phyloP scores from a whole-genome alignment of 1,284 basidiomycete genomes.

The Wolfiporia cocos region DNA sequence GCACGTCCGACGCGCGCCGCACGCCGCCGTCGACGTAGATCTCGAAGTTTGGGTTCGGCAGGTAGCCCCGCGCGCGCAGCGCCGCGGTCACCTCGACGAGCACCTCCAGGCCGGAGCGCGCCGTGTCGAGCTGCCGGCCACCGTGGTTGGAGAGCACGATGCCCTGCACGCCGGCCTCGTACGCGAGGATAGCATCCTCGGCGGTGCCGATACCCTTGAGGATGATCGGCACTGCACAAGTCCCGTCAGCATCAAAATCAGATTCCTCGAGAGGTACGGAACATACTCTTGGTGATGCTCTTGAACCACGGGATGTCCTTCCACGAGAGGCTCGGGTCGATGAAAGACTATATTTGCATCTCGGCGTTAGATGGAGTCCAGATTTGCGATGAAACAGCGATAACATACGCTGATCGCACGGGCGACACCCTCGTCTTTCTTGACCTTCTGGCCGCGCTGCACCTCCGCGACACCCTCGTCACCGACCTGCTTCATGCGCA shows the following conservation, averaged over 20 bases:
- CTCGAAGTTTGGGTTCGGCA: slow-evolving; percentile 74
- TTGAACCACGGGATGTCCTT: slow-evolving; percentile 85
- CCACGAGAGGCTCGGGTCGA: slow-evolving; percentile 89
- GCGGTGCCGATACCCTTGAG: slow-evolving; percentile 81
- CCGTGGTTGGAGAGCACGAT: slow-evolving; percentile 90
- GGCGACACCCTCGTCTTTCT: slow-evolving; percentile 29
- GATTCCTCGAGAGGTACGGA: background rate
- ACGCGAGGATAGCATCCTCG: slow-evolving; percentile 81
- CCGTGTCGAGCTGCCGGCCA: slow-evolving; percentile 86
- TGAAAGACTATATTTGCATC: slow-evolving; percentile 74
- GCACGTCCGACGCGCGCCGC: slow-evolving; percentile 83
- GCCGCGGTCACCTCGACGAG: slow-evolving; percentile 82
- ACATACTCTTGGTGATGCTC: slow-evolving; percentile 78
- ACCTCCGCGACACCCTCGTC: slow-evolving; percentile 27
- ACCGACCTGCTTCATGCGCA: slow-evolving; percentile 86
- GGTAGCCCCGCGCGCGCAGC: slow-evolving; percentile 48
- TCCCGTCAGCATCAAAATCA: no score
- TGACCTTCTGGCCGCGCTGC: slow-evolving; percentile 44
- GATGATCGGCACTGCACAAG: slow-evolving; percentile 77
- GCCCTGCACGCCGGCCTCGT: slow-evolving; percentile 75
- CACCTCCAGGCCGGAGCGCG: slow-evolving; percentile 83
- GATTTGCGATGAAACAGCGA: no score
- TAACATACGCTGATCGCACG: slow-evolving; percentile 26
- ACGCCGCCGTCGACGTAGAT: slow-evolving; percentile 93
- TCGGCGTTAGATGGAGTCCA: background rate